Conservation (phyloP, 2,329 filamentous ascomycete genomes). For the Fusarium buxicola region DNA sequence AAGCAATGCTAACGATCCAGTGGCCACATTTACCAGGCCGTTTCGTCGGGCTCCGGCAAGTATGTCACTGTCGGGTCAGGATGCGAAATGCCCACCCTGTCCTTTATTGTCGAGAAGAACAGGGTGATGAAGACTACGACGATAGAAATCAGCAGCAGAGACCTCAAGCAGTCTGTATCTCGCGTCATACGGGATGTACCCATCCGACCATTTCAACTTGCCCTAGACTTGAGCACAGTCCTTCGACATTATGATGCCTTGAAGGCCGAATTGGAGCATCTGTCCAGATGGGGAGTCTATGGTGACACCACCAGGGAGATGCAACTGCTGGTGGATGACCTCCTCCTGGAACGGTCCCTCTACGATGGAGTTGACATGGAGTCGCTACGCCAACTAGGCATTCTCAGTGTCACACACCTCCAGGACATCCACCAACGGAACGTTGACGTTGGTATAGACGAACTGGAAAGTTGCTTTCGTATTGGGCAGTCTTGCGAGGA, state of each 20-base stretch:
- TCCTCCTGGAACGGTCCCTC: slow-evolving; percentile 44
- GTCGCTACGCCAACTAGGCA: slow-evolving; percentile 27
- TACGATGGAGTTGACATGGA: slow-evolving; percentile 45
- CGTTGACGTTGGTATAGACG: slow-evolving; percentile 43
- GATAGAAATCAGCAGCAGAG: slow-evolving; percentile 49
- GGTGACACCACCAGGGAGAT: slow-evolving; percentile 41
- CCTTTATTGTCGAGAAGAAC: slow-evolving; percentile 47
- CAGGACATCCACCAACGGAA: slow-evolving; percentile 46
- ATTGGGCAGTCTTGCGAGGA: slow-evolving; percentile 42
- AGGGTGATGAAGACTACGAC: slow-evolving; percentile 35
- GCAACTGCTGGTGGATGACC: slow-evolving; percentile 43
- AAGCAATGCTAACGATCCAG: slow-evolving; percentile 29
- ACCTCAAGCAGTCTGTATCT: slow-evolving; percentile 53
- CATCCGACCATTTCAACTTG: slow-evolving; percentile 14
- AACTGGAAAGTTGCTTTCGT: slow-evolving; percentile 45
- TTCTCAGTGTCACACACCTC: slow-evolving; percentile 39
- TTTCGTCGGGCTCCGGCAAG: slow-evolving; percentile 46
- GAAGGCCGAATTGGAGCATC: slow-evolving; percentile 29
- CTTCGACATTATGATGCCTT: slow-evolving; percentile 43
- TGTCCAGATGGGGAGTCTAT: slow-evolving; percentile 16
- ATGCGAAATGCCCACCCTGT: slow-evolving; percentile 33
- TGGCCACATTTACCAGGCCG: slow-evolving; percentile 40
- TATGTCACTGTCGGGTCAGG: slow-evolving; percentile 39
- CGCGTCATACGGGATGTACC: slow-evolving; percentile 48
- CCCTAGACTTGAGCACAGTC: slow-evolving; percentile 40